Evolutionary conservation across 1,139 yeast species (phyloP), one percentile per base, ranked within the genome.

Genomic region (Candida sp.): DNA sequence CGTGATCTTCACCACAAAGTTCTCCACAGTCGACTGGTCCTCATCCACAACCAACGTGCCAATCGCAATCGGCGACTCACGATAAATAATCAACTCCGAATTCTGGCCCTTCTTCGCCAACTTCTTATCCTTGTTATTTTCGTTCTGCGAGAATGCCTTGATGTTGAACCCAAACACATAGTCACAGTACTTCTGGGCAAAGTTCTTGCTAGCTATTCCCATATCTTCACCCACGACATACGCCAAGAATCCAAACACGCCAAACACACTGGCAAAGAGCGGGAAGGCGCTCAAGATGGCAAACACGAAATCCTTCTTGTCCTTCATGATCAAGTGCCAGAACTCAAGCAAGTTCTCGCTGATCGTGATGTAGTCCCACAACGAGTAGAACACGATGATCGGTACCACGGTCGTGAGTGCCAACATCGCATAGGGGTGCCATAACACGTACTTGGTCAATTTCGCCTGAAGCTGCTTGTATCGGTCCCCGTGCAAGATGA

Each of bases 11-110:
- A 84, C 79, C 6, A 73, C 69, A 51, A 80, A 75, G 33, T 64
- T 61, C 25, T 76, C 69, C 37, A 69, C 75, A 8, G 69, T 66
- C 2, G 76, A 69, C 45, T 64, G 62, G 26, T 70, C 69, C n/a
- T 67, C 70, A 49, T 74, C 67, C 2, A 78, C 76, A 30, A 61
- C 66, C 48, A 78, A 63, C 3, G 86, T 69, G 25, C 80, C 70
- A 41, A 85, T 70, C 1, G 91, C 91, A 62, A 88, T 85, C 25
- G 94, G 92, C 2, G 86, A 75, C 26, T 80, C 82, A 61, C 92
- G 80, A 67, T 87, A 88, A 11, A 80, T 63, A 23, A 87, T 74
- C 43, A 86, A 59, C 51, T 78, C 81, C 2, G 90, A 72, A 58
- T 86, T 80, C 12, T 76, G 68, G 26, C 80, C 78, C 28, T 64